Base-by-base conservation (phyloP, 352 stramenopile genomes). In the Globisporangium nagaii region DNA sequence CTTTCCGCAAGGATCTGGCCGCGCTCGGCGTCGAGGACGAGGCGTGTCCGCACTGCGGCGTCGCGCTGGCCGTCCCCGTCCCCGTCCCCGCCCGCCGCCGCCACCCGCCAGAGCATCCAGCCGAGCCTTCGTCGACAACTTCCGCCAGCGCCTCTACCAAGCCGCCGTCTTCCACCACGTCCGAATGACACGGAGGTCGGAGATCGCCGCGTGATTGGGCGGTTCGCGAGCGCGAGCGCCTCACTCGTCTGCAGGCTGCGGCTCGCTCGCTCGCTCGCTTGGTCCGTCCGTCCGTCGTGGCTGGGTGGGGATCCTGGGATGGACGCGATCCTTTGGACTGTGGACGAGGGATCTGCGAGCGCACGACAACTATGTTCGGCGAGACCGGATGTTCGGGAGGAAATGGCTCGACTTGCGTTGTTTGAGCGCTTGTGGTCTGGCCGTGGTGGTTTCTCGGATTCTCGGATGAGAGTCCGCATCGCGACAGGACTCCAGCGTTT, bases 1-100 rank as follows among this genome's bases (percentile, higher is more conserved):
- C 73, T 10, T 91, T 90, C 50, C 73, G 71, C 32, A 87, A 89
- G 50, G 73, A 84, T 47, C 60, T 92, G 30, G 51, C 52, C 22
- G 65, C 65, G 31, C 71, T 91, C 15, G 68, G 65, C 3, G 53
- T 68, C 27, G 70, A 84, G 30, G 75, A 88, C 58, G 74, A 88
- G 55, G 55, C 47, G 39, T 90, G 81, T 56, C 77, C 81, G 46
- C 77, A 88, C 59, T 90, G 81, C 47, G 63, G 51, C n/a, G 76
- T 79, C 52, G 34, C 30, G 25, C 54, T 88, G 11, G 63, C 81
- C 4, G 52, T 83, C 27, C 27, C 58, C 2, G 59, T 60, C 4
- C 63, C 24, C n/a, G n/a, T n/a, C n/a, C 53, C 24, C 19, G 41
- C 24, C 34, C 30, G 17, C 28, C 20, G 24, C 24, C 35, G 47